Percentiles rank a stretch among this genome's conserved stretches.
Evolutionary conservation across 768 basidiomycete genomes (phyloP).

Genomic region (Russula sp.): DNA sequence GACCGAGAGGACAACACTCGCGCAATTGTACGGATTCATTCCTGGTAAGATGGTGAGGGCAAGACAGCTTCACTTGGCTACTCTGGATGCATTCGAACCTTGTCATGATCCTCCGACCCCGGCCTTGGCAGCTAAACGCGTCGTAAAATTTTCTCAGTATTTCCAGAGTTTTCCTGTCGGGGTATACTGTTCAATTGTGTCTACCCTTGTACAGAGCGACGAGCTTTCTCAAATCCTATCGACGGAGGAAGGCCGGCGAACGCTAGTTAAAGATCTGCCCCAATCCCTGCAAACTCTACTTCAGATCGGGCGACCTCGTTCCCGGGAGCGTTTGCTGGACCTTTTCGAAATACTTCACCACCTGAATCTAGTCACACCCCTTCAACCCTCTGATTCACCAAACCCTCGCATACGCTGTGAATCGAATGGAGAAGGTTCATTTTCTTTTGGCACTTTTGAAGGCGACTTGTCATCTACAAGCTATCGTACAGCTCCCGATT

Average conservation of each 20-base stretch:
- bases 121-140: conserved; percentile 51
- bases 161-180: conserved; percentile 61
- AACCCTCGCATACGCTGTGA: conserved; percentile 48
- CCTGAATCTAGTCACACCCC: conserved; percentile 59
- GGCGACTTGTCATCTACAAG: conserved; percentile 47
- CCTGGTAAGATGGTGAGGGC: conserved; percentile 63
- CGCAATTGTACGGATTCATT: conserved; percentile 73
- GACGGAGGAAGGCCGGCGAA: conserved; percentile 48
- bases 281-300: conserved; percentile 47
- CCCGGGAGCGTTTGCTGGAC: conserved; percentile 60
- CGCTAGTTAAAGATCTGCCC: conserved; percentile 54
- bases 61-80: conserved; percentile 58
- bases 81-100: conserved; percentile 48
- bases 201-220: conserved; percentile 54
- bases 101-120: conserved; percentile 42
- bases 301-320: conserved; percentile 56
- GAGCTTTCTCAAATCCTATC: conserved; percentile 53
- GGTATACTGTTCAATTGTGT: conserved; percentile 63
- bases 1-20: conserved; percentile 66
- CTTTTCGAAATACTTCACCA: conserved; percentile 56
- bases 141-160: conserved; percentile 61
- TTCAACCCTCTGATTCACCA: conserved; percentile 45
- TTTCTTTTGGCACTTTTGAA: conserved; percentile 45
- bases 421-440: conserved; percentile 45
- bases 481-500: conserved; percentile 51